A percentile compares a stretch with the other conserved stretches of the same genome.
Evolutionary conservation across 352 stramenopile genomes (phyloP).

Genomic region (Elongisporangium undulatum): DNA sequence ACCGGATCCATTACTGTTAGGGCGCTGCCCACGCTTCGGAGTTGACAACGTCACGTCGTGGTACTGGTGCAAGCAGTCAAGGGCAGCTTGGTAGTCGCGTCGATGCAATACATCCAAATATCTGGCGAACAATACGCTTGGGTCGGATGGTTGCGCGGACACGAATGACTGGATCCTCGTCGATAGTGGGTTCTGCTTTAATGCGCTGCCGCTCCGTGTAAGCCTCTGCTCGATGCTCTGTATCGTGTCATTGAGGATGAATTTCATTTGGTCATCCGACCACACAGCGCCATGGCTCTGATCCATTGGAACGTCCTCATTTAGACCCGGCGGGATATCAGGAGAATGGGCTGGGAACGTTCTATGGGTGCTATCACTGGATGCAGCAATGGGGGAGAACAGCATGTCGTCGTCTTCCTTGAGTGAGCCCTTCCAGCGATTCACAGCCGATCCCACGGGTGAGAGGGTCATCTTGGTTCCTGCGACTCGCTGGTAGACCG

Average conservation of each 20-base stretch:
- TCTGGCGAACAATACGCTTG: constrained; percentile 74
- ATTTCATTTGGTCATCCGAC: constrained; percentile 60
- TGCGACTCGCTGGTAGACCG: constrained; percentile 26
- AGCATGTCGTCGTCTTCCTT: constrained; percentile 17
- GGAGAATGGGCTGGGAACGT: not conserved
- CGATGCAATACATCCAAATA: constrained; percentile 84
- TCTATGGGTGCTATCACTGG: not conserved
- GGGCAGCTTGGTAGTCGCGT: constrained; percentile 79
- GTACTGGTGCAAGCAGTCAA: constrained; percentile 92
- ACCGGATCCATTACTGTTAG: not conserved
- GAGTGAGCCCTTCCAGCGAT: not conserved
- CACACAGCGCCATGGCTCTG: constrained; percentile 28
- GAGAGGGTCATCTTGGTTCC: not conserved
- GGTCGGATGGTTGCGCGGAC: constrained; percentile 16
- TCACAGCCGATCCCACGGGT: not conserved
- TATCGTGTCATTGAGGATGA: constrained; percentile 46
- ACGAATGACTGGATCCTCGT: not conserved
- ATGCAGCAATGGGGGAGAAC: constrained; percentile 22
- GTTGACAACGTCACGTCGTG: constrained; percentile 88
- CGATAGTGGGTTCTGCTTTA: not conserved
- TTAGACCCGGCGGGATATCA: not conserved
- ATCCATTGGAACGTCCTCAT: constrained; percentile 6
- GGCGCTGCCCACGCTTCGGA: constrained; percentile 4
- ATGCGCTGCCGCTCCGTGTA: constrained; percentile 3
- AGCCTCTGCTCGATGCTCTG: constrained; percentile 14